Evolutionary conservation across 257 asterid genomes (phyloP), one percentile per base, ranked within the genome.

Genomic region (Striga asiatica): DNA sequence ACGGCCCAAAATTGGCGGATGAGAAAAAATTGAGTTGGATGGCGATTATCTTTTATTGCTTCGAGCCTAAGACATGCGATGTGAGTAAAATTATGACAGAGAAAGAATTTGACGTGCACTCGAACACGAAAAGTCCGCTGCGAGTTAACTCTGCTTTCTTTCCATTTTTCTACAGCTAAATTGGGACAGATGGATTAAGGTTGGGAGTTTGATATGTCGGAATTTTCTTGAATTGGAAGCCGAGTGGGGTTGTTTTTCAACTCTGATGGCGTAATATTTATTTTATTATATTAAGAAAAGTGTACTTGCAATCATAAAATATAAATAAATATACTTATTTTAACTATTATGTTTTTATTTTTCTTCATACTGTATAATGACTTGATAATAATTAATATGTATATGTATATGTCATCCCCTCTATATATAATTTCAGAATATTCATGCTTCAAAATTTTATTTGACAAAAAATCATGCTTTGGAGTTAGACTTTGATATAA

Each of bases 1-100:
- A 64, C 85, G 70, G 69, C 78, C 87, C 93, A 77, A 71, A 58
- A 73, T 68, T 63, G 42, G 29, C 32, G 75, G 77, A 76, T 55
- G 70, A 74, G 78, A 22, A 61, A 69, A 50, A 28, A 22, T 68
- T 49, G 75, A 60, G 61, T 58, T 66, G 67, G 62, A 37, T 34
- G 69, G 76, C 21, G 47, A 23, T 37, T 25, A 53, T 50, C 49
- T 24, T 71, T 42, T 18, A 12, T 71, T 47, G 61, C 74, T 72
- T 79, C 42, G 71, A 61, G 17, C 31, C 13, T 41, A 85, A 65
- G 78, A 54, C 64, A 67, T 55, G 58, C 74, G 77, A n/a, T n/a
- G n/a, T n/a, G n/a, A n/a, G n/a, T n/a, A n/a, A n/a, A n/a, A n/a
- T n/a, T n/a, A n/a, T n/a, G n/a, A n/a, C n/a, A n/a, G n/a, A n/a